Evolutionary conservation across 2,329 filamentous ascomycete species (phyloP), one percentile per base, ranked within the genome.

Genomic region (Curvularia eragrostidis): DNA sequence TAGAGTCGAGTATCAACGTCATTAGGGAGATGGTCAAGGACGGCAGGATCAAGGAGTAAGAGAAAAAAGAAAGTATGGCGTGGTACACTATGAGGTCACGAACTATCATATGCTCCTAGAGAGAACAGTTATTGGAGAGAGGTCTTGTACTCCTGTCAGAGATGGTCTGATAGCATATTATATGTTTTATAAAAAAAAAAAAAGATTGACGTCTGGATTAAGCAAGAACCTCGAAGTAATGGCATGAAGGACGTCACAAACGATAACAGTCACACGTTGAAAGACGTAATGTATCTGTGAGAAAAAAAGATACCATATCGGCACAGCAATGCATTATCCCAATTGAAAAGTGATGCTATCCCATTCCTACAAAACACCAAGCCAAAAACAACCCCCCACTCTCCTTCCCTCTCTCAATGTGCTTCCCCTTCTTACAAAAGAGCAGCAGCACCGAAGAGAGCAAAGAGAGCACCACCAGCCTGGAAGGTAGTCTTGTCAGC

Each of bases 21-120:
- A 78, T 82, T 39, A 65, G 79, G 64, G 69, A 71, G 56, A 78
- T 82, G 78, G 80, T 76, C 1, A 63, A 65, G 51, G 75, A 78
- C 58, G 75, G 75, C 19, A 52, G 67, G 59, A 75, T 78, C 30
- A 57, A 64, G 26, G 54, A 44, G 49, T 64, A n/a, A n/a, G n/a
- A n/a, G n/a, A n/a, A n/a, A n/a, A n/a, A n/a, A n/a, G n/a, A 42
- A 36, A 26, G 15, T 15, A 36, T 7, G 15, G 15, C 9, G 18
- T 15, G 32, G 12, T 1, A 26, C 24, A 7, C 24, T 26, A 26
- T 26, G 3, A 26, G 24, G 24, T 26, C 24, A 26, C 24, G 24
- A 26, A 26, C 4, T 7, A 26, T n/a, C n/a, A n/a, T n/a, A n/a
- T n/a, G n/a, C n/a, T n/a, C n/a, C n/a, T n/a, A n/a, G n/a, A n/a